Conservation (phyloP, 1,284 basidiomycete genomes). For the Ustilago sp. region DNA sequence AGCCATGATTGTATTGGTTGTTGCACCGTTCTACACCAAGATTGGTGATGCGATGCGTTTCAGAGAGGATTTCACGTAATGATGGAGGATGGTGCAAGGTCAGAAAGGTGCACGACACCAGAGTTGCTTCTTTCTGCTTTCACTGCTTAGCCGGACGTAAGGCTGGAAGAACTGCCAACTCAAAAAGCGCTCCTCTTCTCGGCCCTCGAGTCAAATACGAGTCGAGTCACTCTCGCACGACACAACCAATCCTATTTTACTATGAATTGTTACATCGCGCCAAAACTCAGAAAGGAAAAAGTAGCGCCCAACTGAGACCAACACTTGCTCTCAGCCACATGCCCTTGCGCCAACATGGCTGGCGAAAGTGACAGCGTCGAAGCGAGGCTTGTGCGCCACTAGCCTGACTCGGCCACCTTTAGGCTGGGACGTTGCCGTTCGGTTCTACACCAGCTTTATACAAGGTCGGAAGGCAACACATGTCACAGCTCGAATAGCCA, state of each 20-base stretch:
- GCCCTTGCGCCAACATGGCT: neutral
- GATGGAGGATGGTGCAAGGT: slow-evolving; percentile 19
- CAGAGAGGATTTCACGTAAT: slow-evolving; percentile 21
- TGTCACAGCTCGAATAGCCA: neutral
- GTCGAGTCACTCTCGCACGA: slow-evolving; percentile 7
- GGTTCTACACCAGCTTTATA: no score
- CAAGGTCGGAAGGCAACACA: neutral
- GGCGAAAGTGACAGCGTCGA: neutral
- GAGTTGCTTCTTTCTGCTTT: neutral
- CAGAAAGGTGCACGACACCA: neutral
- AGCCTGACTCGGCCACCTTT: no score
- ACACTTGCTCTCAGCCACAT: neutral
- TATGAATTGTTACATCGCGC: neutral
- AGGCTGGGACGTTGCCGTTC: no score
- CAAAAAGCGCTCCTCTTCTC: neutral
- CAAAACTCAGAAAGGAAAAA: neutral
- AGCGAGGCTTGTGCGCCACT: neutral
- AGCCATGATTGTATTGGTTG: slow-evolving; percentile 29
- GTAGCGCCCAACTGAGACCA: slow-evolving; percentile 7
- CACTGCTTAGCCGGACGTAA: slow-evolving; percentile 9
- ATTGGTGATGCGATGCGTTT: slow-evolving; percentile 11
- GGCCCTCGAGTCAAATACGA: slow-evolving; percentile 1
- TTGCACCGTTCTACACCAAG: slow-evolving; percentile 6
- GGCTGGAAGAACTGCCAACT: neutral
- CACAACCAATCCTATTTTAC: neutral